Evolutionary conservation across 345 rosid species (phyloP), one percentile per base, ranked within the genome.

Genomic region (Melastoma malabathricum): DNA sequence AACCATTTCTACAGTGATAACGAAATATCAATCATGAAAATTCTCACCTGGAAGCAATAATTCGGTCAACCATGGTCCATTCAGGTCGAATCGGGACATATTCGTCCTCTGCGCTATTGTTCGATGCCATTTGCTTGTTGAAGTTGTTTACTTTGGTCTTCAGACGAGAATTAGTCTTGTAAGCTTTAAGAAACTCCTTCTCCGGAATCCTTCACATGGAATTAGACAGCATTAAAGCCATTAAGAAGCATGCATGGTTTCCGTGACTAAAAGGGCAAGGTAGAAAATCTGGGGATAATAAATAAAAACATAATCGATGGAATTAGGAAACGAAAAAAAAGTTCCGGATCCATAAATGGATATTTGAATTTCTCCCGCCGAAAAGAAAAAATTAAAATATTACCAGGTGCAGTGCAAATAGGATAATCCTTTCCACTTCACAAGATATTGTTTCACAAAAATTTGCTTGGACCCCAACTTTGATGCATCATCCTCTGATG

Each of bases 21-120:
- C 50, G 47, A 58, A 61, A 27, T 6, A 27, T 18, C 48, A 14
- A 51, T 52, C 58, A 43, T 57, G 56, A 44, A 44, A 48, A 60
- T 48, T 43, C 44, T 55, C 52, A 87, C 97, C 99, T 93, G 94
- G 77, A 66, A 59, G 94, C 89, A 73, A 93, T 74, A 69, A 93
- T 79, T 52, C 99, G 88, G 66, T 93, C 99, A 76, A 93, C 90
- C 19, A 94, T 88, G 15, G 97, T 93, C 99, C 99, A 88, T 74
- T 93, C 99, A 18, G 95, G 82, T 55, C 99, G 74, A 60, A 93
- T 88, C 55, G 99, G 82, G 58, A 86, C 85, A 61, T 73, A 74
- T 39, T 93, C 97, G 60, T 93, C 99, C 50, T 85, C 99, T 16
- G 80, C 59, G 62, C 68, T 78, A 65, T 73, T 81, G 68, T 59